A percentile compares a stretch with the other conserved stretches of the same genome.
Evolutionary conservation across 1,284 basidiomycete species (phyloP).

Genomic region (Apiotrichum laibachii): DNA sequence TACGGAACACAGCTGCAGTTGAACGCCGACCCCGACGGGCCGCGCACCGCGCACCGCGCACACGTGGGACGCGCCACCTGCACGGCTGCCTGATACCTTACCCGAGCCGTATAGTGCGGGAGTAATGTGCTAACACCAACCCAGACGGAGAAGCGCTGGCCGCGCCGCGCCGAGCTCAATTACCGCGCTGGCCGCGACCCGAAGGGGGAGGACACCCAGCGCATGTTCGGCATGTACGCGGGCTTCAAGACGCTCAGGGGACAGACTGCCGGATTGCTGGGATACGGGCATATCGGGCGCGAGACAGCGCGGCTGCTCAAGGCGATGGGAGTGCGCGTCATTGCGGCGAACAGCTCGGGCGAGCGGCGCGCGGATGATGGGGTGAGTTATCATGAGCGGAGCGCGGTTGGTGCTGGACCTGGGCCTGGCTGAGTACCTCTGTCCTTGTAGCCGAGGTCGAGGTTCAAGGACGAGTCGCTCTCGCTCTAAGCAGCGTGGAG

Average conservation of each 20-base stretch:
- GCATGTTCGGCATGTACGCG: neutral
- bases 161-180: slow-evolving; percentile 17
- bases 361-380: slow-evolving; percentile 38
- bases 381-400: slow-evolving; percentile 7
- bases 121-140: neutral
- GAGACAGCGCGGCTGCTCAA: slow-evolving; percentile 47
- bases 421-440: too few relatives aligned
- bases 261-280: slow-evolving; percentile 18
- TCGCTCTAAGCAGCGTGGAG: too few relatives aligned
- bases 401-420: too few relatives aligned
- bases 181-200: slow-evolving; percentile 1
- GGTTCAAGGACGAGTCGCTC: too few relatives aligned
- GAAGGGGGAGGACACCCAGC: neutral
- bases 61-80: too few relatives aligned
- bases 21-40: too few relatives aligned
- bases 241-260: slow-evolving; percentile 17
- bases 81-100: too few relatives aligned
- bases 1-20: too few relatives aligned
- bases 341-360: slow-evolving; percentile 49
- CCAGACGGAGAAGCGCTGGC: slow-evolving; percentile 23
- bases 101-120: too few relatives aligned
- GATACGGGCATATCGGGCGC: slow-evolving; percentile 41
- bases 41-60: too few relatives aligned
- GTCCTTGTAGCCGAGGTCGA: too few relatives aligned
- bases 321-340: slow-evolving; percentile 40